Evolutionary conservation across 1,284 basidiomycete species (phyloP).

Genomic region (Trichosporon coremiiforme): DNA sequence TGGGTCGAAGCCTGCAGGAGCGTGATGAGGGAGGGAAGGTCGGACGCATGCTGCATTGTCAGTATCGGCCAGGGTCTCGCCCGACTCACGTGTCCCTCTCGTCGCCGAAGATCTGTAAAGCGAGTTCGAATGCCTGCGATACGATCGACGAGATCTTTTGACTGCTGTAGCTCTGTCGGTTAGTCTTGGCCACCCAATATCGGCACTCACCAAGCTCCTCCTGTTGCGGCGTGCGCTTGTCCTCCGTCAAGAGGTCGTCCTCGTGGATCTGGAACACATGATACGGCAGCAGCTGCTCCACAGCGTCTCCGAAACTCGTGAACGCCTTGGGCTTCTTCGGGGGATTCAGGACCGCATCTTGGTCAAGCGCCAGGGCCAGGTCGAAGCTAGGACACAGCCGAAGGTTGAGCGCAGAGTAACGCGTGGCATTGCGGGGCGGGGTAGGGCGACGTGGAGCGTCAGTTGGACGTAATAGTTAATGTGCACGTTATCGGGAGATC

Average conservation of each 20-base stretch:
- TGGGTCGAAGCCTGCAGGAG: constrained; percentile 39
- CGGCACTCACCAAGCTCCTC: constrained; percentile 25
- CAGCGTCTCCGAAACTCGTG: constrained; percentile 41
- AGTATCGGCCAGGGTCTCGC: constrained; percentile 1
- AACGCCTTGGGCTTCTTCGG: constrained; percentile 34
- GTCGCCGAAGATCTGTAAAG: constrained; percentile 36
- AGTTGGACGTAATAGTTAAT: not conserved
- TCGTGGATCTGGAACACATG: constrained; percentile 53
- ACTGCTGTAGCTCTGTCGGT: constrained; percentile 13
- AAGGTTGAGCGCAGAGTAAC: not conserved
- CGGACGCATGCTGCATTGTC: constrained; percentile 38
- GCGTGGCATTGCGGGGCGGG: not conserved
- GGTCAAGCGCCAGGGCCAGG: constrained; percentile 45
- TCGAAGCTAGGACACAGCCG: constrained; percentile 35
- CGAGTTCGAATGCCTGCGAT: constrained; percentile 39
- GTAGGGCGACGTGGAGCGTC: too few species aligned
- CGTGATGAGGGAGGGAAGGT: constrained; percentile 41
- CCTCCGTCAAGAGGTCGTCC: constrained; percentile 40
- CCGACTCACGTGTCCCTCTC: constrained; percentile 43
- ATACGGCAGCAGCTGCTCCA: constrained; percentile 48
- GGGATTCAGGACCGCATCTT: constrained; percentile 41
- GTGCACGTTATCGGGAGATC: not conserved
- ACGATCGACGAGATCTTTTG: constrained; percentile 29
- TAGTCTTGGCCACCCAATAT: not conserved
- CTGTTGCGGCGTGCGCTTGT: constrained; percentile 22